phyloP scores from a whole-genome alignment of 2,329 filamentous ascomycete genomes.

The Diaporthe batatas region DNA sequence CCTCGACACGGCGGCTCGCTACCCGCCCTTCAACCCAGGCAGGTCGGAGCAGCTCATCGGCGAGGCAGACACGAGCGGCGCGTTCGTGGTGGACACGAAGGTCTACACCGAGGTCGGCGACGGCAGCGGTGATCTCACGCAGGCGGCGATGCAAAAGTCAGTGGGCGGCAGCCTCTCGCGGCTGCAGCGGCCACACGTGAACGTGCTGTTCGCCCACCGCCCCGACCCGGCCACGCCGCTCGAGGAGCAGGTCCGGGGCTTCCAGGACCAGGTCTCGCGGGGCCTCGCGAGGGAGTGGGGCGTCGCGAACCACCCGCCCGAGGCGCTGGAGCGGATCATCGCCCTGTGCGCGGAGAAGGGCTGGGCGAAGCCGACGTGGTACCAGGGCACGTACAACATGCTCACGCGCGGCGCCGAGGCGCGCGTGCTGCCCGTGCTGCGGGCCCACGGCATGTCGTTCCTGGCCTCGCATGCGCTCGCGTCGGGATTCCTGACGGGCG shows the following conservation, averaged over 20 bases:
- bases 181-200: conserved; percentile 45
- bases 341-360: conserved; percentile 51
- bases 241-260: conserved; percentile 52
- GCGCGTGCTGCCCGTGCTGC: conserved; percentile 53
- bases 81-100: conserved; percentile 53
- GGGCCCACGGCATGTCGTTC: conserved; percentile 49
- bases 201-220: conserved; percentile 54
- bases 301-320: conserved; percentile 53
- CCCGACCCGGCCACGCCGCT: conserved; percentile 52
- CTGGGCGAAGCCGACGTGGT: conserved; percentile 54
- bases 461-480: conserved; percentile 38
- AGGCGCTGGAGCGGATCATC: conserved; percentile 50
- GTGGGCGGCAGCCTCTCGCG: conserved; percentile 49
- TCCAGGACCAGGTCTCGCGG: conserved; percentile 50
- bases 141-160: conserved; percentile 48
- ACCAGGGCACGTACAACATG: conserved; percentile 57
- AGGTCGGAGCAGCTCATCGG: conserved; percentile 51
- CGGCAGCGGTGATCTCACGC: conserved; percentile 49
- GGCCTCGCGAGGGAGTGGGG: conserved; percentile 54
- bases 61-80: conserved; percentile 44
- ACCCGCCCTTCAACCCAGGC: conserved; percentile 51
- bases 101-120: conserved; percentile 49
- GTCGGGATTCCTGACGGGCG: conserved; percentile 53
- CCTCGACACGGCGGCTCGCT: conserved; percentile 49
- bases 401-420: conserved; percentile 53